Percentiles rank a stretch among this genome's conserved stretches.
Evolutionary conservation across 257 asterid genomes (phyloP).

Genomic region (Capsicum pubescens): DNA sequence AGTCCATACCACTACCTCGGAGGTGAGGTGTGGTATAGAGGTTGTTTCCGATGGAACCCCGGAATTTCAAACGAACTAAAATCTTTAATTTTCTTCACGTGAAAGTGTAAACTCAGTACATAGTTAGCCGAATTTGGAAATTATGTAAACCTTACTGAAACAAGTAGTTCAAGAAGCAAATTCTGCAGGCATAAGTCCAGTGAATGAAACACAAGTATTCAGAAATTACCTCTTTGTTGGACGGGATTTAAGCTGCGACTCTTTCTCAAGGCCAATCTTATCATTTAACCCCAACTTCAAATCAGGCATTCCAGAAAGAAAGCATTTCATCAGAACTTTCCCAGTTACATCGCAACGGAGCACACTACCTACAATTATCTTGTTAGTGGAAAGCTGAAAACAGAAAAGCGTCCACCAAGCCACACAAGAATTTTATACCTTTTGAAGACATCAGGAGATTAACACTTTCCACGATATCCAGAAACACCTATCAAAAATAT

Average conservation of each 20-base stretch:
- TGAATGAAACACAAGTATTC: constrained; percentile 19
- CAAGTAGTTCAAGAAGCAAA: constrained; percentile 18
- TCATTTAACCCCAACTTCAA: constrained; percentile 97
- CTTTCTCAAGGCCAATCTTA: constrained; percentile 98
- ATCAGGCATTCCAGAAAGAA: constrained; percentile 99
- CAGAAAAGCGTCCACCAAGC: constrained; percentile 10
- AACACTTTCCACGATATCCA: constrained; percentile 98
- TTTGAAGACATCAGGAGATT: constrained; percentile 99
- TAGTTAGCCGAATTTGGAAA: neutral
- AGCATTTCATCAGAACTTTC: constrained; percentile 96
- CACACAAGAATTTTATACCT: constrained; percentile 49
- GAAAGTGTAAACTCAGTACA: neutral
- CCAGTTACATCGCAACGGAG: constrained; percentile 98
- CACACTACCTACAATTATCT: constrained; percentile 74
- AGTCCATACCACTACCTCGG: no score
- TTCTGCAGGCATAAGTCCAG: neutral
- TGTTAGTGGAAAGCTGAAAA: constrained; percentile 30
- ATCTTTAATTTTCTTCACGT: neutral
- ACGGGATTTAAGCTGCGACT: constrained; percentile 95
- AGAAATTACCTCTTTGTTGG: constrained; percentile 49
- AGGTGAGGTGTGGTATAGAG: no score
- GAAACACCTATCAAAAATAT: constrained; percentile 69
- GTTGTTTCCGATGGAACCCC: no score
- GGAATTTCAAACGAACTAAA: neutral
- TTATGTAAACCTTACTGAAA: neutral